Conservation (phyloP, 1,284 basidiomycete genomes). For the Fomitiporia mediterranea region DNA sequence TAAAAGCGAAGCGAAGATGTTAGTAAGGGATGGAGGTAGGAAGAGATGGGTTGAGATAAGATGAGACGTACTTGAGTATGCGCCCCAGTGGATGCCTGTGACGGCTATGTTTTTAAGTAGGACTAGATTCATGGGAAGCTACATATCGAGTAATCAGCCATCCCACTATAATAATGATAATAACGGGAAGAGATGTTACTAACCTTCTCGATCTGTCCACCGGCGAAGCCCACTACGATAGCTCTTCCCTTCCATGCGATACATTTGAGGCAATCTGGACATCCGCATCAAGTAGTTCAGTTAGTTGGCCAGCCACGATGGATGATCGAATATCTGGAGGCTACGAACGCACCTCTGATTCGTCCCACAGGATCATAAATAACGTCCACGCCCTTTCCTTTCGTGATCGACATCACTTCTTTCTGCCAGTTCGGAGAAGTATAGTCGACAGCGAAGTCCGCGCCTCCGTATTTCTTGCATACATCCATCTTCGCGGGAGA, state of each 20-base stretch:
- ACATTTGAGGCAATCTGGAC: slow-evolving; percentile 75
- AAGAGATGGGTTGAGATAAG: background rate
- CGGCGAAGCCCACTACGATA: slow-evolving; percentile 89
- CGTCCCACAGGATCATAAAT: slow-evolving; percentile 88
- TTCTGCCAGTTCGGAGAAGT: slow-evolving; percentile 68
- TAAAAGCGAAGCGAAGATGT: too few relatives aligned
- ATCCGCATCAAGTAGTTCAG: slow-evolving; percentile 15
- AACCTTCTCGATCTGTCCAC: slow-evolving; percentile 86
- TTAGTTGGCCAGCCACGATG: slow-evolving; percentile 14
- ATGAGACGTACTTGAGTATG: slow-evolving; percentile 55
- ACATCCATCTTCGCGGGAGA: slow-evolving; percentile 66
- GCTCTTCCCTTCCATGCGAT: slow-evolving; percentile 93
- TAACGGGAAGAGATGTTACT: slow-evolving; percentile 10
- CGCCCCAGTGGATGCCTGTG: slow-evolving; percentile 83
- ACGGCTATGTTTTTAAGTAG: slow-evolving; percentile 84
- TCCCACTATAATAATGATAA: background rate
- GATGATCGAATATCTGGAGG: too few relatives aligned
- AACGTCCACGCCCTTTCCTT: slow-evolving; percentile 80
- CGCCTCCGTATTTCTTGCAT: slow-evolving; percentile 57
- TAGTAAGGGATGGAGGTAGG: background rate
- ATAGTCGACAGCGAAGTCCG: slow-evolving; percentile 69
- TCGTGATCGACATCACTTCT: slow-evolving; percentile 56
- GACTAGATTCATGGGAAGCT: slow-evolving; percentile 86
- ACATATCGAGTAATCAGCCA: background rate
- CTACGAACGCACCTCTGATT: slow-evolving; percentile 56